Conservation (phyloP, 345 rosid species). For the Rhodamnia rubescens region DNA sequence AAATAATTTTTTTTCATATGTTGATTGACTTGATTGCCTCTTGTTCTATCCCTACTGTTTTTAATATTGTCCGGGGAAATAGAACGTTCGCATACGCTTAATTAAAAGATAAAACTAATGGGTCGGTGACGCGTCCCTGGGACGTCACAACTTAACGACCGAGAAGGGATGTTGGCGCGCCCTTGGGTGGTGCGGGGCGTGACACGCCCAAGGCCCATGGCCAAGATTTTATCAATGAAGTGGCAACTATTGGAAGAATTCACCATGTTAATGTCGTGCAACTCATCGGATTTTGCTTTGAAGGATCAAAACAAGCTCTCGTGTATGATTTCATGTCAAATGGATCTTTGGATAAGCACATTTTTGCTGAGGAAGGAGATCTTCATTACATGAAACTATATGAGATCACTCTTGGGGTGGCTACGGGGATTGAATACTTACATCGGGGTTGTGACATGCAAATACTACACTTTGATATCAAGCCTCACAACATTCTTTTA, state of each 20-base stretch:
- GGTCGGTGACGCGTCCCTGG: too few relatives aligned
- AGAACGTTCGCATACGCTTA: too few relatives aligned
- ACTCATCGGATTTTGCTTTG: neutral
- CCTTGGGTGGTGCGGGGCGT: too few relatives aligned
- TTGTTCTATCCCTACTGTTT: too few relatives aligned
- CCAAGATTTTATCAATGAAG: neutral
- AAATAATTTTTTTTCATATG: too few relatives aligned
- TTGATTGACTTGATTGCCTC: too few relatives aligned
- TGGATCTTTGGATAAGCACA: neutral
- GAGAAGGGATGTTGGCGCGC: too few relatives aligned
- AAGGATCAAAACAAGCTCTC: neutral
- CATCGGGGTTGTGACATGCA: neutral
- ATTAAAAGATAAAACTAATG: too few relatives aligned
- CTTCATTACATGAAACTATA: neutral
- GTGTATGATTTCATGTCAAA: neutral
- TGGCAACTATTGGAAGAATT: neutral
- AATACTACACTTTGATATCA: neutral
- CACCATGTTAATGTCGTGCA: neutral
- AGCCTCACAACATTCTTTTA: neutral
- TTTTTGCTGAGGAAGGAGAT: fast-evolving
- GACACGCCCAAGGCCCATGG: fast-evolving
- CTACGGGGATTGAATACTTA: neutral
- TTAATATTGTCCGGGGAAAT: too few relatives aligned
- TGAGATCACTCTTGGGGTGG: neutral
- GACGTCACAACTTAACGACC: too few relatives aligned